Conservation (phyloP, 2,329 filamentous ascomycete genomes). For the Pseudopyrenochaeta lycopersici region DNA sequence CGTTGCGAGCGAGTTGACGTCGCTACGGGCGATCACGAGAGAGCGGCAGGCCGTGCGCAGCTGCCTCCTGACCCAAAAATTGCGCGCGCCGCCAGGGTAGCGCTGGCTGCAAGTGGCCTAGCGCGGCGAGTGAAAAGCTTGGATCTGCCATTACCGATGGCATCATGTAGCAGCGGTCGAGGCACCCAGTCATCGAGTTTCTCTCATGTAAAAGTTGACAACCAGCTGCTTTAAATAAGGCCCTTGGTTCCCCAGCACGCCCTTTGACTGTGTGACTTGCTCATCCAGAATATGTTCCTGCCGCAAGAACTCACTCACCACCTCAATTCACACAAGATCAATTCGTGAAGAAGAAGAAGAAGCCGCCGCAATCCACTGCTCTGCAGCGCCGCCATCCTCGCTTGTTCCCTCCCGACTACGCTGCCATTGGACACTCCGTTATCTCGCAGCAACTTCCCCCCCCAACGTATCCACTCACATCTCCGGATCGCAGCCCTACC, state of each 20-base stretch:
- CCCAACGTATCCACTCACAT: constrained; percentile 18
- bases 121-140: constrained; percentile 34
- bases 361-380: constrained; percentile 15
- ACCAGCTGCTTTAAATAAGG: constrained; percentile 29
- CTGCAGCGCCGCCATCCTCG: constrained; percentile 25
- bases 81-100: constrained; percentile 30
- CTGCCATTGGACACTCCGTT: constrained; percentile 27
- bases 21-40: constrained; percentile 39
- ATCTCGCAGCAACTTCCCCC: constrained; percentile 19
- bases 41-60: constrained; percentile 37
- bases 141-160: constrained; percentile 32
- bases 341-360: constrained; percentile 39
- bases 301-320: constrained; percentile 39
- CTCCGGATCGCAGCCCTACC: constrained; percentile 33
- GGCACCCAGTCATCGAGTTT: constrained; percentile 43
- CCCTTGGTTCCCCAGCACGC: constrained; percentile 20
- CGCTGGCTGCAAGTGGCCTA: constrained; percentile 24
- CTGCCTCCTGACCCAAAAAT: constrained; percentile 47
- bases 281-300: constrained; percentile 42
- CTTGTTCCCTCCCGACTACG: constrained; percentile 18
- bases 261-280: background rate
- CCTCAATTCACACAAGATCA: constrained; percentile 47
- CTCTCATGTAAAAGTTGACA: constrained; percentile 38
- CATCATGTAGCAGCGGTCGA: constrained; percentile 33
- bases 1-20: constrained; percentile 20